phyloP scores from a whole-genome alignment of 192 early-diverging fungal species.

The Phycomyces nitens region DNA sequence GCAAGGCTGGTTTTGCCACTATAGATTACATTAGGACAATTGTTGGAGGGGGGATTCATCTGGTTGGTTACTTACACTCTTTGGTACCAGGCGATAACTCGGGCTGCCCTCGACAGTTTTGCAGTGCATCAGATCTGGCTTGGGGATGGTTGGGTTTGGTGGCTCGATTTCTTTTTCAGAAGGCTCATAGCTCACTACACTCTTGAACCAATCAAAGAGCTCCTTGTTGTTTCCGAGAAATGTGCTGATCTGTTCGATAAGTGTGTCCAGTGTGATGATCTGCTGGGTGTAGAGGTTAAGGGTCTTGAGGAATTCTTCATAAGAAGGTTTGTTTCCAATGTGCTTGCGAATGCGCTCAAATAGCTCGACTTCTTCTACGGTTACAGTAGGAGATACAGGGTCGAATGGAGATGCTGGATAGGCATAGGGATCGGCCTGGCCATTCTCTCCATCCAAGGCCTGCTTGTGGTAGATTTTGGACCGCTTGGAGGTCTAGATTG shows the following conservation, averaged over 20 bases:
- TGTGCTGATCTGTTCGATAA: constrained; percentile 82
- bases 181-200: constrained; percentile 77
- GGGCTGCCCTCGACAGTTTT: constrained; percentile 53
- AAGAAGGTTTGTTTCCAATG: constrained; percentile 83
- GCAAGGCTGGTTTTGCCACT: constrained; percentile 61
- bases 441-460: constrained; percentile 10
- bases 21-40: background rate
- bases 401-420: constrained; percentile 20
- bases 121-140: constrained; percentile 60
- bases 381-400: constrained; percentile 34
- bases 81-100: constrained; percentile 69
- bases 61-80: constrained; percentile 47
- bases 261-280: constrained; percentile 77
- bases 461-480: constrained; percentile 22
- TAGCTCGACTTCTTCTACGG: constrained; percentile 85
- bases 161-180: constrained; percentile 67
- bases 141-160: constrained; percentile 53
- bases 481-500: constrained; percentile 5
- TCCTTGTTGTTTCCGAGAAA: constrained; percentile 83
- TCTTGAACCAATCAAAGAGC: constrained; percentile 94
- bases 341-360: constrained; percentile 89
- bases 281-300: constrained; percentile 93
- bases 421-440: constrained; percentile 6
- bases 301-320: constrained; percentile 95
- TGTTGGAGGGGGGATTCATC: too few relatives aligned